These are phyloP conservation scores for Aureobasidium melanogenum DNA, from an alignment of 2,329 filamentous ascomycete species.

Conservation along the genomic window DNA sequence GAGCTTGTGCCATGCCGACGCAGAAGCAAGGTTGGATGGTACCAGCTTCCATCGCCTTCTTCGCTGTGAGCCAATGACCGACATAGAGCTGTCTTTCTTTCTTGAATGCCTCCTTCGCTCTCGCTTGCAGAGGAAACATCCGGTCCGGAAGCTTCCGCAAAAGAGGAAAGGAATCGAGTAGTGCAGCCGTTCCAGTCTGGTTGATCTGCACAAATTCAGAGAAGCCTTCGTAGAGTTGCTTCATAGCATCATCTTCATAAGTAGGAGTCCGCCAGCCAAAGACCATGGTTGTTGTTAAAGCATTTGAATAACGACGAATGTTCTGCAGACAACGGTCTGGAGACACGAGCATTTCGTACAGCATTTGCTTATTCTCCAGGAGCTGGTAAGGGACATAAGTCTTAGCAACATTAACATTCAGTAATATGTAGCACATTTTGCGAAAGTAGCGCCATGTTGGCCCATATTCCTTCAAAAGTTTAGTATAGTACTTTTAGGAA, in stretches of 20 bases:
- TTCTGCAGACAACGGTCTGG: constrained; percentile 25
- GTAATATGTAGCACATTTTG: constrained; percentile 21
- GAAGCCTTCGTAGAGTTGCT: constrained; percentile 15
- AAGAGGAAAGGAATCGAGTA: constrained; percentile 40
- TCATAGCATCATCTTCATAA: constrained; percentile 18
- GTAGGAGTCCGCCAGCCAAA: constrained; percentile 28
- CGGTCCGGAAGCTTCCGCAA: constrained; percentile 31
- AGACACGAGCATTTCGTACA: constrained; percentile 20
- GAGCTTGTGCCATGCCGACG: constrained; percentile 20
- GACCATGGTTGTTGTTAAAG: constrained; percentile 27
- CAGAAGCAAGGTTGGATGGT: constrained; percentile 17
- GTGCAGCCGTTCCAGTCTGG: constrained; percentile 9
- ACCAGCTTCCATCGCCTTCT: constrained; percentile 23
- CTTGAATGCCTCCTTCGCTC: constrained; percentile 20
- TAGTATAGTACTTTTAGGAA: background rate
- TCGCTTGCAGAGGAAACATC: constrained; percentile 25
- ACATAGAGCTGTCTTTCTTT: constrained; percentile 27
- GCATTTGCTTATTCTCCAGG: constrained; percentile 15
- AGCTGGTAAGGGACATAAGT: constrained; percentile 24
- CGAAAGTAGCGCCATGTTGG: constrained; percentile 21
- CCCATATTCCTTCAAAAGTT: constrained; percentile 21
- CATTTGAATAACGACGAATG: constrained; percentile 26
- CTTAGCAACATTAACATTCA: constrained; percentile 20
- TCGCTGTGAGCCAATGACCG: constrained; percentile 26
- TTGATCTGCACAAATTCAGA: constrained; percentile 3